Base-by-base conservation (phyloP, 176 grass and related monocot genomes). In the Phragmites australis region DNA sequence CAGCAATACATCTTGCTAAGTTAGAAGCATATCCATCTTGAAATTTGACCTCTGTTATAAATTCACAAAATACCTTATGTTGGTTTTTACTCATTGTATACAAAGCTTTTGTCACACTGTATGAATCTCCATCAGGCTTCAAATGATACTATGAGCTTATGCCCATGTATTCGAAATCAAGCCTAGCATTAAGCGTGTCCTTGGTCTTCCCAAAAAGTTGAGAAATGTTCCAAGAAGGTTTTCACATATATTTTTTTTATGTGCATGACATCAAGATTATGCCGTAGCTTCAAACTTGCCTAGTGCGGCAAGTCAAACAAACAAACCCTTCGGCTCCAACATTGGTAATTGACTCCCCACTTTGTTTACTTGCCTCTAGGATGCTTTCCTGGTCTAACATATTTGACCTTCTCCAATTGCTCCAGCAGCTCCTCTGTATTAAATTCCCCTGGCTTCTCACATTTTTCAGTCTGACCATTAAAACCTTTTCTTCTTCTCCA, bases 181-280 rank as follows among this genome's bases (percentile, higher is more conserved):
- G 40, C 26, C 75, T 65, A 64, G 66, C 76, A 37, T 79, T 74
- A 4, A 48, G 0, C 13, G 60, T 64, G 68, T 86, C 62, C 10
- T 86, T 41, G 40, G 75, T 58, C 58, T 75, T 83, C 21, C 65
- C 41, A 47, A 29, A 14, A 44, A 32, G 7, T 79, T 46, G 0
- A 80, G n/a, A 66, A 66, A 42, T 66, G 21, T 42, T 1, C 8
- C 63, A 40, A 66, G 4, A 5, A 66, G 1, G 18, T 4, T 19
- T 6, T 81, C 84, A 22, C 23, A 55, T 53, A 84, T 74, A 16
- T 84, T 84, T 11, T 84, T 84, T 31, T 84, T 56, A 50, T 74
- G 14, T 84, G 56, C 81, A 71, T 84, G 4, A 17, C 48, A n/a
- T n/a, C n/a, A n/a, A n/a, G n/a, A n/a, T n/a, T n/a, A n/a, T n/a